phyloP scores from a whole-genome alignment of 768 basidiomycete species.

The Guyanaporus albipodus region DNA sequence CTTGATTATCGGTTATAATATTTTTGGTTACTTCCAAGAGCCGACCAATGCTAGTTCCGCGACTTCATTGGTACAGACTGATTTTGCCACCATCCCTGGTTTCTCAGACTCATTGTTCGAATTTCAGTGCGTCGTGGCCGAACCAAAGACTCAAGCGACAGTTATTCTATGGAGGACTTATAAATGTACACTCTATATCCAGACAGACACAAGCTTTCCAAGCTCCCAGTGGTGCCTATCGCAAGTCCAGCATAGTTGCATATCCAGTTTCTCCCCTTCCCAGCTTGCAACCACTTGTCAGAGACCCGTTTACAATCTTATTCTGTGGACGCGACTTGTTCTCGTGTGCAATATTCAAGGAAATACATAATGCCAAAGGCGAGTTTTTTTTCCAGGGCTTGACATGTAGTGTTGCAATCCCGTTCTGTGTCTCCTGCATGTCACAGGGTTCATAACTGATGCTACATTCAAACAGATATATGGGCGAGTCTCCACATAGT shows the following conservation, averaged over 20 bases:
- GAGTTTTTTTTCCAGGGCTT: slow-evolving; percentile 3
- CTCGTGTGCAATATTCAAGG: slow-evolving; percentile 68
- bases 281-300: neutral
- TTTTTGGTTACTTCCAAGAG: slow-evolving; percentile 10
- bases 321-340: slow-evolving; percentile 90
- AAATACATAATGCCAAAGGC: slow-evolving; percentile 65
- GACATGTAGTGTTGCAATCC: too few species aligned
- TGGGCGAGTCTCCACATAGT: slow-evolving; percentile 68
- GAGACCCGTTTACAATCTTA: slow-evolving; percentile 61
- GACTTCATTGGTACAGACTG: too few species aligned
- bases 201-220: neutral
- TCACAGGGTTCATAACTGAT: slow-evolving; percentile 4
- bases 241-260: neutral
- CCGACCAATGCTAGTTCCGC: too few species aligned
- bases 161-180: neutral
- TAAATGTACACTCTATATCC: neutral
- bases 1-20: slow-evolving; percentile 9
- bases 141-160: neutral
- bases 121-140: neutral
- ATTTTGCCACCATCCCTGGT: too few species aligned
- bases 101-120: neutral
- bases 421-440: neutral
- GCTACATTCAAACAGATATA: slow-evolving; percentile 51
- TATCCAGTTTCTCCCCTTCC: neutral
- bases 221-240: neutral